A percentile compares a stretch with the other conserved stretches of the same genome.
Conservation (phyloP, 106 monocot species). For the Gastrodia elata region DNA sequence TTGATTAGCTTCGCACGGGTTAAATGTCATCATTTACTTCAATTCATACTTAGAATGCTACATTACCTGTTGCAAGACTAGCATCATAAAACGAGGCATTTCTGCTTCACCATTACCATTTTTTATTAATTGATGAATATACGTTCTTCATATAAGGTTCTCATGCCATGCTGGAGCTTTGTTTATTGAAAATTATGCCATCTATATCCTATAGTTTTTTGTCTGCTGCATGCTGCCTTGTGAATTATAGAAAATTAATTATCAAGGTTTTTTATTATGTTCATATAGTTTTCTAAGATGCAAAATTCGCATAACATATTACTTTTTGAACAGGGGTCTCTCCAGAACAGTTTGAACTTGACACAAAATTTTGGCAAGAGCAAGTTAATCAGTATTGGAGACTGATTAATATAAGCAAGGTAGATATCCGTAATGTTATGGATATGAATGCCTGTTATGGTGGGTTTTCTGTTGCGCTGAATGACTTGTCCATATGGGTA, state of each 20-base stretch:
- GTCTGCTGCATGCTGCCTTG: background rate
- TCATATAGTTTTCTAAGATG: background rate
- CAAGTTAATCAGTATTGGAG: conserved; percentile 69
- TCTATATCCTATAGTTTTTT: background rate
- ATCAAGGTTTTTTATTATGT: background rate
- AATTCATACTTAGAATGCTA: background rate
- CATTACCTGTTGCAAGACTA: background rate
- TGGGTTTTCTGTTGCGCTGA: conserved; percentile 84
- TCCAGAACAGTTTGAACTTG: conserved; percentile 37
- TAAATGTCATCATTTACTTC: background rate
- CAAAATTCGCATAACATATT: background rate
- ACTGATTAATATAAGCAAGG: conserved; percentile 45
- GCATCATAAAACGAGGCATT: background rate
- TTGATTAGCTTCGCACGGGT: background rate
- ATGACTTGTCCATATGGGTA: conserved; percentile 68
- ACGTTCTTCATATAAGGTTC: background rate
- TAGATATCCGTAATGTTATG: conserved; percentile 75
- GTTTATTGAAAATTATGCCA: background rate
- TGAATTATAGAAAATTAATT: background rate
- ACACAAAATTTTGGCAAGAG: conserved; percentile 65
- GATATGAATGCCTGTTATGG: conserved; percentile 97
- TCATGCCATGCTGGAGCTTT: background rate
- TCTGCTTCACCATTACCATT: background rate
- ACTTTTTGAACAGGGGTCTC: conserved; percentile 38
- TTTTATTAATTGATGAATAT: background rate